These are phyloP conservation scores for Trichoderma asperelloides DNA, from an alignment of 495 filamentous ascomycete genomes.

Conservation along the genomic window DNA sequence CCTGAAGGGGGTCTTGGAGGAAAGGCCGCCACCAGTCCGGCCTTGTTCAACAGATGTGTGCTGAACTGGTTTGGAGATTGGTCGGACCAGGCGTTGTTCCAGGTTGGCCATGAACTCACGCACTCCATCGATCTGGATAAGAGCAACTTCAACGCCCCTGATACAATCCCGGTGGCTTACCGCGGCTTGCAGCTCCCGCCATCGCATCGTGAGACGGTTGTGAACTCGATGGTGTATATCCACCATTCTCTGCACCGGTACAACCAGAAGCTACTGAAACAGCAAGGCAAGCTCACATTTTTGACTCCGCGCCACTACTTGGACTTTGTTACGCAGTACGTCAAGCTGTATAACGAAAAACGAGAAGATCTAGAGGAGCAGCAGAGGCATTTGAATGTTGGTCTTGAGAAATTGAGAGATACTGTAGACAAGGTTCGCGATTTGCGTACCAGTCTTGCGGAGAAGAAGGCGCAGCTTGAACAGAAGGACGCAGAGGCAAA, in stretches of 20 bases:
- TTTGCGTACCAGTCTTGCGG: constrained; percentile 76
- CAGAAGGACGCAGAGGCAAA: constrained; percentile 92
- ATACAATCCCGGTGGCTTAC: constrained; percentile 86
- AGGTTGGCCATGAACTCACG: constrained; percentile 91
- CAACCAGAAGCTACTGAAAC: constrained; percentile 80
- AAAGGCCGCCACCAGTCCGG: constrained; percentile 93
- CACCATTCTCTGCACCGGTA: constrained; percentile 88
- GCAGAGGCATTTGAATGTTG: constrained; percentile 94
- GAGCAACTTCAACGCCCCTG: constrained; percentile 73
- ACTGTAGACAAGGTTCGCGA: constrained; percentile 97
- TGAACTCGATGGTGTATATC: constrained; percentile 98
- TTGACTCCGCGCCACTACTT: constrained; percentile 95
- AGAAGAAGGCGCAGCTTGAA: constrained; percentile 89
- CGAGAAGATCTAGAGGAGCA: constrained; percentile 97
- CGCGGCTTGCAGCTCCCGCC: constrained; percentile 75
- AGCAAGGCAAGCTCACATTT: constrained; percentile 83
- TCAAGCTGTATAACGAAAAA: constrained; percentile 96
- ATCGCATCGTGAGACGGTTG: constrained; percentile 78
- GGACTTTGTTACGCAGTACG: constrained; percentile 96
- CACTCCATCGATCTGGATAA: constrained; percentile 92
- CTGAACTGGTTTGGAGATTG: constrained; percentile 99
- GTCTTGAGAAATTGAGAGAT: constrained; percentile 93
- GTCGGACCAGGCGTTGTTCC: constrained; percentile 98
- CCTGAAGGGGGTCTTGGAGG: constrained; percentile 89
- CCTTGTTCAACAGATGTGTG: constrained; percentile 97